Base-by-base conservation (phyloP, 495 filamentous ascomycete species). In the Penicillium bovifimosum region DNA sequence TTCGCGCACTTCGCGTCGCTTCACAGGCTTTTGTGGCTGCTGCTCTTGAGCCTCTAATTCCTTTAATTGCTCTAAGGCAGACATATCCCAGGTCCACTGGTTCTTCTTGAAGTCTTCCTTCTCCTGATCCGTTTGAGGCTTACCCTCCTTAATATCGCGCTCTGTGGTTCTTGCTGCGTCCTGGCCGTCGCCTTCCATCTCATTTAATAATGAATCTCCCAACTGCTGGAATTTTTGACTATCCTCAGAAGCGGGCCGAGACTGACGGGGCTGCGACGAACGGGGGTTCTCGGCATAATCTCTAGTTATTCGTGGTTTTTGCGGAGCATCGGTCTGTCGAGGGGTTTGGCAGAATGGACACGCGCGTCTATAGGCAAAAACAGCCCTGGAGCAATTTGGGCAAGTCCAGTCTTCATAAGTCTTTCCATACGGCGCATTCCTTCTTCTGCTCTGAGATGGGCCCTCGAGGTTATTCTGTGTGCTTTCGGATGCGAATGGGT, bases 1-100 rank as follows among this genome's bases (percentile, higher is more conserved):
- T 65, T 17, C 65, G 64, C 13, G 47, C 54, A 9, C n/a, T n/a
- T 65, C 59, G 14, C 55, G 61, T 28, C 65, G 64, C 39, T 67
- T 71, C 6, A 55, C 14, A 8, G 52, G 27, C 14, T 67, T 69
- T 20, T 56, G 45, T 13, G 31, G 26, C 18, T 38, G 32, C 13
- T 36, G 39, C n/a, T 55, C 45, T 35, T 55, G 53, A 0, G 52
- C 54, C n/a, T 63, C 60, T 5, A 45, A 10, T 3, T 52, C 5
- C 41, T 64, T 56, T 42, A 65, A 20, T 8, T 62, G 46, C 26
- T 65, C 55, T n/a, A 68, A 47, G 8, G 60, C 60, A 35, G 68
- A 71, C 47, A 62, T 55, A 57, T 70, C 70, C 69, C 69, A 71
- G 13, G 65, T 32, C 70, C 67, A 72, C 11, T 55, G 53, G 28